Conservation (phyloP, 2,329 filamentous ascomycete species). For the Pseudogymnoascus sp. region DNA sequence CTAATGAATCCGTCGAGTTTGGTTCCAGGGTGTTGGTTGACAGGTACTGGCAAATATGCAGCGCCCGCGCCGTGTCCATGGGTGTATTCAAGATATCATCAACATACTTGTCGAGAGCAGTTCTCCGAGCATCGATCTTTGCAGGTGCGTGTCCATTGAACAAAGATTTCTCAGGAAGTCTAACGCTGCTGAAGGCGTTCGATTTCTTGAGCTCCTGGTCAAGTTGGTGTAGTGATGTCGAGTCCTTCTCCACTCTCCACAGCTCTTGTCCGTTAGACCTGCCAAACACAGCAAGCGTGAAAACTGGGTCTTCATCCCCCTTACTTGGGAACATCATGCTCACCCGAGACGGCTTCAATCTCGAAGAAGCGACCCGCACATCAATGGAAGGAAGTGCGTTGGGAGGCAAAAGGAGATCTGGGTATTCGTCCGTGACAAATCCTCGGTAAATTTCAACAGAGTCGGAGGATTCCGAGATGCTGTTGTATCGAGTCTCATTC, state of each 20-base stretch:
- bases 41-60: constrained; percentile 81
- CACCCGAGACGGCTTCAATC: constrained; percentile 84
- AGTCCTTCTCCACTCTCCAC: constrained; percentile 93
- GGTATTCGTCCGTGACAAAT: constrained; percentile 77
- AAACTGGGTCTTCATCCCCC: constrained; percentile 86
- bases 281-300: constrained; percentile 79
- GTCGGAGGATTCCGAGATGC: constrained; percentile 13
- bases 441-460: constrained; percentile 62
- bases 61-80: constrained; percentile 67
- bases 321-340: constrained; percentile 75
- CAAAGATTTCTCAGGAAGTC: constrained; percentile 73
- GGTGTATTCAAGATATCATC: constrained; percentile 77
- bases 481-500: constrained; percentile 16
- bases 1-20: constrained; percentile 49
- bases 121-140: constrained; percentile 79
- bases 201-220: constrained; percentile 75
- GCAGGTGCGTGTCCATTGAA: constrained; percentile 92
- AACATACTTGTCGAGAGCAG: constrained; percentile 76
- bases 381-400: constrained; percentile 82
- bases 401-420: constrained; percentile 75
- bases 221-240: constrained; percentile 68
- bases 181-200: constrained; percentile 58
- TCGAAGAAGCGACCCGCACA: constrained; percentile 83
- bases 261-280: constrained; percentile 70
- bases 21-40: constrained; percentile 60